phyloP scores from a whole-genome alignment of 306 rosid genomes.

The Crotalaria pallida region DNA sequence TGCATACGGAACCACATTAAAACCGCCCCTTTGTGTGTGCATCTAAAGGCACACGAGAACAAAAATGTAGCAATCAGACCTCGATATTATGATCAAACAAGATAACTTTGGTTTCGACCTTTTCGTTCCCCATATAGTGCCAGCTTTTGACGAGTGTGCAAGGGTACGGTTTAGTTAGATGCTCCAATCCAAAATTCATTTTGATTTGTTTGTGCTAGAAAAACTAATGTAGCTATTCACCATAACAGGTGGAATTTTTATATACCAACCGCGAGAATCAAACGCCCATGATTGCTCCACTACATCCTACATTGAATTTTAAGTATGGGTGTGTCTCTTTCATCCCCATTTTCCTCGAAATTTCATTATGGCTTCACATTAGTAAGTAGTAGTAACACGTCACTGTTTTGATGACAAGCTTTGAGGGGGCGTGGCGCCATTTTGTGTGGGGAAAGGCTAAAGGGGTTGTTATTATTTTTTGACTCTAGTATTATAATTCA shows the following conservation, averaged over 20 bases:
- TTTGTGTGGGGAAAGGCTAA: constrained; percentile 17
- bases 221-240: constrained; percentile 8
- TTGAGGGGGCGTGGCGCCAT: constrained; percentile 34
- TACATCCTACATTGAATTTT: constrained; percentile 22
- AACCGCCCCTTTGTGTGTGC: no score
- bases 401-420: constrained; percentile 18
- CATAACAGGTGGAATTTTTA: constrained; percentile 26
- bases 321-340: constrained; percentile 19
- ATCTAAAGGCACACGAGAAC: constrained; percentile 17
- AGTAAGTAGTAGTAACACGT: neutral
- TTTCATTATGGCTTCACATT: constrained; percentile 23
- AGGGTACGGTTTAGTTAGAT: constrained; percentile 33
- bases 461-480: constrained; percentile 25
- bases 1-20: no score
- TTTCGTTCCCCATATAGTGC: neutral
- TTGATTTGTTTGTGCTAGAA: neutral
- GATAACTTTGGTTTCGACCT: constrained; percentile 1
- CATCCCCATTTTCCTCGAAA: constrained; percentile 9
- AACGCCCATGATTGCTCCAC: constrained; percentile 34
- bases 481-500: neutral
- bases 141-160: constrained; percentile 32
- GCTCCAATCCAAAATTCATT: constrained; percentile 16
- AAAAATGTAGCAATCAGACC: constrained; percentile 26
- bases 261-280: constrained; percentile 27
- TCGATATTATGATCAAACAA: constrained; percentile 9